A percentile compares a stretch with the other conserved stretches of the same genome.
Conservation (phyloP, 2,329 filamentous ascomycete genomes). For the Microcyclospora tardicrescens region DNA sequence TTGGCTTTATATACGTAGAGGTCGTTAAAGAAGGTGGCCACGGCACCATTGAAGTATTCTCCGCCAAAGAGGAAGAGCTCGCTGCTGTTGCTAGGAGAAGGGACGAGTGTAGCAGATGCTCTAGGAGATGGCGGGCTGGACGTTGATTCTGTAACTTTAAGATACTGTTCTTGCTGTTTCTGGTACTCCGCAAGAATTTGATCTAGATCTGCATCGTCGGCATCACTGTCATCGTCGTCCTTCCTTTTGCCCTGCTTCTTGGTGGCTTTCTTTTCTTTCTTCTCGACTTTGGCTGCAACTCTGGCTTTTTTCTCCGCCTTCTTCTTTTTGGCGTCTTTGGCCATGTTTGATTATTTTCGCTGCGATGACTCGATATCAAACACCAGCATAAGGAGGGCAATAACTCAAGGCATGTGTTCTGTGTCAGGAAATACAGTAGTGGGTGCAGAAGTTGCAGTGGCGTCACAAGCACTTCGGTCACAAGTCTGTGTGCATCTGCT, state of each 20-base stretch:
- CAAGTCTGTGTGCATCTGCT: too few relatives aligned
- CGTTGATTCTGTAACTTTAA: constrained; percentile 78
- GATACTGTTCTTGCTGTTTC: constrained; percentile 79
- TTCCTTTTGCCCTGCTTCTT: constrained; percentile 58
- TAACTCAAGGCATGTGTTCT: too few relatives aligned
- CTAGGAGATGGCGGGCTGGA: constrained; percentile 32
- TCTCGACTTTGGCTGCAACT: constrained; percentile 38
- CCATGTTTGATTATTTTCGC: constrained; percentile 29
- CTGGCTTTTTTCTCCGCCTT: constrained; percentile 18
- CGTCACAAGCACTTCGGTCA: too few relatives aligned
- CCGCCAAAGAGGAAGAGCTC: constrained; percentile 87
- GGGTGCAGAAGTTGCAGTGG: too few relatives aligned
- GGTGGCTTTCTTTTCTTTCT: constrained; percentile 52
- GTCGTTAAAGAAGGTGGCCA: constrained; percentile 61
- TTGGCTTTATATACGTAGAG: constrained; percentile 61
- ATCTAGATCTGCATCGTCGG: constrained; percentile 85
- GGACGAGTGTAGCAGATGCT: constrained; percentile 62
- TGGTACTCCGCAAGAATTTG: constrained; percentile 86
- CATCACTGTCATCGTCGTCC: constrained; percentile 67
- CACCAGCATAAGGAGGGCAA: too few relatives aligned
- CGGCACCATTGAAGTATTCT: constrained; percentile 86
- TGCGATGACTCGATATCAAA: too few relatives aligned
- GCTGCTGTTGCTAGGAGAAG: constrained; percentile 73
- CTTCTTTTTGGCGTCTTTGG: constrained; percentile 36
- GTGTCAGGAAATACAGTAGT: too few relatives aligned